Evolutionary conservation across 768 basidiomycete species (phyloP), one percentile per base, ranked within the genome.

Genomic region (Lactarius indigo): DNA sequence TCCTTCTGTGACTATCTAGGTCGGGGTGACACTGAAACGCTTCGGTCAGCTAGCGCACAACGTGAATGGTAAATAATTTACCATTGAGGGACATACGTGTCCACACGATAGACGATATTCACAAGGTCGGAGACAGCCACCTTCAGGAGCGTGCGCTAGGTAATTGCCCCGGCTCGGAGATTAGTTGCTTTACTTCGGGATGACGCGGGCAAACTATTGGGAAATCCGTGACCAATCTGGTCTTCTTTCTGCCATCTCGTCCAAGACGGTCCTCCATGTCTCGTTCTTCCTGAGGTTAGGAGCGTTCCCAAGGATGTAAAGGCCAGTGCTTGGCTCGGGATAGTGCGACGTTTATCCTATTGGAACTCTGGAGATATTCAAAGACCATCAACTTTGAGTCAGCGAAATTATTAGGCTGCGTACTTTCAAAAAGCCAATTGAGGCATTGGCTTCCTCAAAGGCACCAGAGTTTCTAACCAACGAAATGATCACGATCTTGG

Each of bases 371-470:
- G 10, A 23, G 17, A 66, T 39, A 72, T 58, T 50, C 30, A n/a
- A 35, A 18, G 5, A 30, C 9, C 39, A 55, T n/a, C n/a, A n/a
- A 57, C 72, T n/a, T 81, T 81, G 83, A 60, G 28, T 33, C 1
- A 23, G 44, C 8, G 44, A 42, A 35, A 39, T 1, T 47, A 28
- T 33, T 15, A 20, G 31, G 23, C 7, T 60, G 61, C 73, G 61
- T 60, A 88, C 90, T 80, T 85, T 90, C 60, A 93, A 78, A 74
- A 92, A 93, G 1, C 91, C 91, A 61, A 92, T 91, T 7, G 76
- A 73, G 1, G 70, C 70, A 3, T 65, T 3, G 7, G 71, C 75
- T 35, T 80, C 78, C 15, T 77, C 77, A 10, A 76, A 75, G 2
- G 80, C 79, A 9, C 90, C 89, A 0, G 84, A 80, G 71, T 92